Conservation (phyloP, 768 basidiomycete genomes). For the Rhodotorula diobovata region DNA sequence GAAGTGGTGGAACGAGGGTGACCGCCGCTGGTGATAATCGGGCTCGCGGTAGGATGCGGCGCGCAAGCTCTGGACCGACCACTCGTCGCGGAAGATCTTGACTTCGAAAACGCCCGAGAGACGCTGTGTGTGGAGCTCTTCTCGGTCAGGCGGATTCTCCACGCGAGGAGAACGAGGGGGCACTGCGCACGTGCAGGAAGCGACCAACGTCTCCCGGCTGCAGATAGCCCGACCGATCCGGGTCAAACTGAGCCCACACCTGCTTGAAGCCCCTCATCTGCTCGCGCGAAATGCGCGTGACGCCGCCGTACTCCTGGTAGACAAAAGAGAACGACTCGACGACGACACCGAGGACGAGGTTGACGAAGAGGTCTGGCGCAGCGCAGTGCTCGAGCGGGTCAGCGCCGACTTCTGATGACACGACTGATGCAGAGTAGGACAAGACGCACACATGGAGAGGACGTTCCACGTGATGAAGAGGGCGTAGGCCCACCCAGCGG, state of each 20-base stretch:
- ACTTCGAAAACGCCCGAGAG: constrained; percentile 83
- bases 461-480: constrained; percentile 94
- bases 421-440: constrained; percentile 51
- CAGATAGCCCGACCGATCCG: constrained; percentile 71
- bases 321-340: constrained; percentile 88
- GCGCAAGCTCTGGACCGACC: constrained; percentile 60
- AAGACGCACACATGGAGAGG: constrained; percentile 90
- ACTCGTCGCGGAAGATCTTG: constrained; percentile 70
- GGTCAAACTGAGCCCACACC: constrained; percentile 80
- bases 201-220: constrained; percentile 64
- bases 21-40: constrained; percentile 24
- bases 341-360: constrained; percentile 37
- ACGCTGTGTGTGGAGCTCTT: too few species aligned
- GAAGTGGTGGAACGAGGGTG: constrained; percentile 43
- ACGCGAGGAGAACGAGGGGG: not conserved
- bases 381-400: too few species aligned
- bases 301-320: constrained; percentile 76
- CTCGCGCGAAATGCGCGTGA: constrained; percentile 74
- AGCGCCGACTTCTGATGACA: too few species aligned
- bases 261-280: constrained; percentile 95
- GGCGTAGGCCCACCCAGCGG: constrained; percentile 66
- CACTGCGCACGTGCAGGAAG: constrained; percentile 69
- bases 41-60: constrained; percentile 49
- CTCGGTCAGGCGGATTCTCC: too few species aligned
- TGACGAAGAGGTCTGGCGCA: constrained; percentile 28